Evolutionary conservation across 192 early-diverging fungal species (phyloP), one percentile per base, ranked within the genome.

Genomic region (Coemansia sp.): DNA sequence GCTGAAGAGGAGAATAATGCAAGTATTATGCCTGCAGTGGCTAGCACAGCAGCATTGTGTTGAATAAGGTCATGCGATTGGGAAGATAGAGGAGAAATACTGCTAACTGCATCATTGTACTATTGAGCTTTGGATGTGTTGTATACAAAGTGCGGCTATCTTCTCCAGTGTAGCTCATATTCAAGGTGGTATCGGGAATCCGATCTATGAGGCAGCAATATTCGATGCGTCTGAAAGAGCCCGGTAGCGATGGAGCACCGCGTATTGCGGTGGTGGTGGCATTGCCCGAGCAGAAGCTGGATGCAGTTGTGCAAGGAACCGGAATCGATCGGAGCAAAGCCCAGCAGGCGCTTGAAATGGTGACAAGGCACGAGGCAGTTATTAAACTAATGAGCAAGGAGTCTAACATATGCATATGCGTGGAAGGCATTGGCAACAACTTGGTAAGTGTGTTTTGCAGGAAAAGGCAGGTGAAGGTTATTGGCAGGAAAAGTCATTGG

Each of bases 161-260:
- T 44, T 44, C 38, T 44, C 12, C 14, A 2, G 25, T 74, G 38
- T 81, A 81, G 78, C 25, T 74, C 49, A 52, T 81, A 24, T 67
- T 81, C 18, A 69, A 65, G 8, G 62, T 70, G 26, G 64, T 74
- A 4, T 74, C 70, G 12, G 66, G 68, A 24, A 80, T 80, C 49
- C 72, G 78, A 47, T 80, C 78, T 54, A 50, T 80, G 21, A 70
- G 55, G 41, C 78, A 80, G 62, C 68, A 68, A 56, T 34, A 74
- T 25, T 28, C 58, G 16, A 55, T n/a, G 41, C 59, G 54, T 7
- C 16, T 74, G 47, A 52, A 51, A 27, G 23, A 32, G 32, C 21
- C 38, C 14, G 14, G 7, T 24, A 48, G 26, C 16, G 23, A 24
- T 14, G 34, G 47, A 5, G 50, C 32, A 9, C 16, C 49, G 18